Evolutionary conservation across 2,329 filamentous ascomycete genomes (phyloP).

Genomic region (Clathrospora elynae): DNA sequence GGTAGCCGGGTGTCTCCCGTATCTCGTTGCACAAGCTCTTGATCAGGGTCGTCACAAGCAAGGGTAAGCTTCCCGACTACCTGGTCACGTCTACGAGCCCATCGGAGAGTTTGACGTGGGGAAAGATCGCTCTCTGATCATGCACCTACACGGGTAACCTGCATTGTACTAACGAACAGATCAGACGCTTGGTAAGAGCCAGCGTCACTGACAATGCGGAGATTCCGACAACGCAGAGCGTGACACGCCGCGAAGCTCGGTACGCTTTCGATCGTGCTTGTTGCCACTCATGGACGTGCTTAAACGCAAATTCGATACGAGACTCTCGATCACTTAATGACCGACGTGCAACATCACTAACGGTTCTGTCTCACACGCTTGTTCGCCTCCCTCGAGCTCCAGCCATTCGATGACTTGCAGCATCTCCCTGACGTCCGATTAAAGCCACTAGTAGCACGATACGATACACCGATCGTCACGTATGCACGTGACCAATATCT

Average conservation of each 20-base stretch:
- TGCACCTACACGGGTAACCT: slow-evolving; percentile 36
- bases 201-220: slow-evolving; percentile 2
- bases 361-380: slow-evolving; percentile 33
- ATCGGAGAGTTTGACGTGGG: slow-evolving; percentile 35
- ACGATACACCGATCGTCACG: slow-evolving; percentile 18
- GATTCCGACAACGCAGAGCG: slow-evolving; percentile 15
- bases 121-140: slow-evolving; percentile 34
- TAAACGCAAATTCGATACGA: slow-evolving; percentile 18
- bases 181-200: slow-evolving; percentile 1
- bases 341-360: slow-evolving; percentile 36
- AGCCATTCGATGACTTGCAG: slow-evolving; percentile 24
- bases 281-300: slow-evolving; percentile 14
- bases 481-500: slow-evolving; percentile 24
- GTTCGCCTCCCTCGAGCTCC: slow-evolving; percentile 21
- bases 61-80: slow-evolving; percentile 37
- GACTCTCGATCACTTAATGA: slow-evolving; percentile 28
- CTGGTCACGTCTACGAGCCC: slow-evolving; percentile 32
- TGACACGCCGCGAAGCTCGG: slow-evolving; percentile 14
- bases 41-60: slow-evolving; percentile 33
- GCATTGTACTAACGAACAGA: slow-evolving; percentile 31
- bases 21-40: slow-evolving; percentile 28
- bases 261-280: slow-evolving; percentile 7
- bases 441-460: slow-evolving; percentile 29
- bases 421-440: slow-evolving; percentile 33
- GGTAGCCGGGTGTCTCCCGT: slow-evolving; percentile 38